phyloP scores from a whole-genome alignment of 2,329 filamentous ascomycete genomes.

The Aspergillus alliaceus region DNA sequence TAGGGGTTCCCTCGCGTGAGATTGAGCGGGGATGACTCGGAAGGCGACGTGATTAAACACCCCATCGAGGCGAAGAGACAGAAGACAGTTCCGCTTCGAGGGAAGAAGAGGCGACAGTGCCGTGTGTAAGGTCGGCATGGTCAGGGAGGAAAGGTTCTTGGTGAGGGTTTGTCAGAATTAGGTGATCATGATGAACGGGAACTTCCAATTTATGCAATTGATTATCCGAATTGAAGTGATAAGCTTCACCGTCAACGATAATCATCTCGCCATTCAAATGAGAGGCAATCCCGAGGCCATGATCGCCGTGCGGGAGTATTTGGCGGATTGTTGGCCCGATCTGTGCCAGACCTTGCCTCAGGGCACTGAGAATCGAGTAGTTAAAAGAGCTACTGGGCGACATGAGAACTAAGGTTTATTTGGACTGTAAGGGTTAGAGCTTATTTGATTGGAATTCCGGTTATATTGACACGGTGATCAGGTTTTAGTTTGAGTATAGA shows the following conservation, averaged over 20 bases:
- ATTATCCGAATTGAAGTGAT: conserved; percentile 43
- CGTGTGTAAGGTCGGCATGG: not conserved
- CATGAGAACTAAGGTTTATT: conserved; percentile 15
- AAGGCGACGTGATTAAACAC: not conserved
- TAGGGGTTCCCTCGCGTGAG: not conserved
- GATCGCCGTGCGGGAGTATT: conserved; percentile 40
- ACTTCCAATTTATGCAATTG: conserved; percentile 33
- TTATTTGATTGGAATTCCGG: too few relatives aligned
- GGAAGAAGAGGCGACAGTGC: conserved; percentile 11
- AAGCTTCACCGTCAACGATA: conserved; percentile 42
- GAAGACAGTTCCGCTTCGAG: conserved; percentile 6
- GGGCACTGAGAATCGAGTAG: conserved; percentile 44
- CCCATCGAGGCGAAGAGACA: conserved; percentile 7
- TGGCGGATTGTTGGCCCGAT: conserved; percentile 39
- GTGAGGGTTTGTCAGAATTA: conserved; percentile 28
- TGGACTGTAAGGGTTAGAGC: not conserved
- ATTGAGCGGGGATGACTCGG: conserved; percentile 7
- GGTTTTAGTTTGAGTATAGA: too few relatives aligned
- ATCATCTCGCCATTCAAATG: conserved; percentile 47
- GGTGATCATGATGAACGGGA: conserved; percentile 41
- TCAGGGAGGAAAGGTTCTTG: not conserved
- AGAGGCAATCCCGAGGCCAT: conserved; percentile 46
- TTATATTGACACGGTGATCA: too few relatives aligned
- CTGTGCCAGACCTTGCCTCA: conserved; percentile 46
- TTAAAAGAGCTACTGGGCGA: too few relatives aligned